Evolutionary conservation across 2,329 filamentous ascomycete species (phyloP), one percentile per base, ranked within the genome.

Genomic region (Calycina herbarum): DNA sequence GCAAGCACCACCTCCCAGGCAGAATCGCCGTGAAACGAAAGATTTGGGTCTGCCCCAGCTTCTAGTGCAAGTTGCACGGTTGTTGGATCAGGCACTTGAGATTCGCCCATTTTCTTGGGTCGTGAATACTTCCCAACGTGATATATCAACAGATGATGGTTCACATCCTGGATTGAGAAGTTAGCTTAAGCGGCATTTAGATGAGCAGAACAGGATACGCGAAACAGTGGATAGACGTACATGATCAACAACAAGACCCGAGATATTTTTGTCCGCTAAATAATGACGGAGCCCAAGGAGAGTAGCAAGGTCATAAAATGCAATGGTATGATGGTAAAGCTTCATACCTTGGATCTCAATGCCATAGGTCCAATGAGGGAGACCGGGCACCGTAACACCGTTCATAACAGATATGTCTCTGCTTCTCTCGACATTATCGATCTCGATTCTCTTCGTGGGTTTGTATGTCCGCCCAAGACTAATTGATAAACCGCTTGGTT

Each of bases 281-380:
- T 64, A 64, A 35, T 64, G 42, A 24, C 29, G 20, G 5, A 64
- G 42, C 3, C 57, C 62, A 1, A 64, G 7, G 7, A 15, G 56
- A 15, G 48, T 54, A 13, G 62, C 62, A 13, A 64, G 57, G 20
- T 64, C 62, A 38, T 64, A 64, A 59, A 64, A 59, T 11, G 62
- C 7, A 5, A 59, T 27, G 15, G 10, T 11, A 24, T 57, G 62
- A 33, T 59, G 56, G 31, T 64, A 60, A n/a, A 57, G 17, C 31
- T 59, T 59, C 8, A 54, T 15, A 35, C 24, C 40, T 27, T 13
- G n/a, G 8, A 64, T 33, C 35, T 64, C 56, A 31, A 64, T 56
- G 5, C 62, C 62, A 38, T 59, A 54, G 15, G 57, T 64, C 62
- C 62, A 64, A 31, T 60, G 57, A 11, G 20, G 51, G 10, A 64